A percentile compares a stretch with the other conserved stretches of the same genome.
These are phyloP conservation scores for Drosera spatulata DNA, from an alignment of 179 eudicot species.

Conservation along the genomic window DNA sequence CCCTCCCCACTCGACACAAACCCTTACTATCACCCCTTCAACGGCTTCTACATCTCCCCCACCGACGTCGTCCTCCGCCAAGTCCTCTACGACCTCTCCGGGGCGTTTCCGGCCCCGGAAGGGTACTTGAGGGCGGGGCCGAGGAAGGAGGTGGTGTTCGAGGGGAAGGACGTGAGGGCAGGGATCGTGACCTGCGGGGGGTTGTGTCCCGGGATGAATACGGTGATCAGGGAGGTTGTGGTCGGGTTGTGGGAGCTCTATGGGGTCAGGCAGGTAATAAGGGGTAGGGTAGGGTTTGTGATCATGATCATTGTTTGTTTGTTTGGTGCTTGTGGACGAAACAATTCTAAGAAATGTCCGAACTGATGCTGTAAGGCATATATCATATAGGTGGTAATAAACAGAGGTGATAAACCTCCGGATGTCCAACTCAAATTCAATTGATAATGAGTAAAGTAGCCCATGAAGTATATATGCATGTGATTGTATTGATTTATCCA, in stretches of 20 bases:
- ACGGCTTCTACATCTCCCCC: conserved; percentile 47
- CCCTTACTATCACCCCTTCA: conserved; percentile 40
- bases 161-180: conserved; percentile 34
- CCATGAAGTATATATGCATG: no score
- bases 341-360: not conserved
- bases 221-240: conserved; percentile 77
- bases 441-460: no score
- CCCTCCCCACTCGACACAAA: conserved; percentile 37
- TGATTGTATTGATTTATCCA: no score
- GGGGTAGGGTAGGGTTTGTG: no score
- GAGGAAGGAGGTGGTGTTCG: conserved; percentile 26
- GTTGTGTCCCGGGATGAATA: conserved; percentile 65
- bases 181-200: conserved; percentile 87
- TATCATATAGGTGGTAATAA: no score
- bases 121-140: conserved; percentile 73
- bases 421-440: no score
- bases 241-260: conserved; percentile 64
- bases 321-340: not conserved
- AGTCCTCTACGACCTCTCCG: conserved; percentile 33
- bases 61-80: conserved; percentile 44
- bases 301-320: no score
- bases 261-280: conserved; percentile 26
- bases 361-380: not conserved
- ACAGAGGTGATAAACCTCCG: no score
- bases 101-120: not conserved